Conservation (phyloP, 768 basidiomycete genomes). For the Termitomyces sp. region DNA sequence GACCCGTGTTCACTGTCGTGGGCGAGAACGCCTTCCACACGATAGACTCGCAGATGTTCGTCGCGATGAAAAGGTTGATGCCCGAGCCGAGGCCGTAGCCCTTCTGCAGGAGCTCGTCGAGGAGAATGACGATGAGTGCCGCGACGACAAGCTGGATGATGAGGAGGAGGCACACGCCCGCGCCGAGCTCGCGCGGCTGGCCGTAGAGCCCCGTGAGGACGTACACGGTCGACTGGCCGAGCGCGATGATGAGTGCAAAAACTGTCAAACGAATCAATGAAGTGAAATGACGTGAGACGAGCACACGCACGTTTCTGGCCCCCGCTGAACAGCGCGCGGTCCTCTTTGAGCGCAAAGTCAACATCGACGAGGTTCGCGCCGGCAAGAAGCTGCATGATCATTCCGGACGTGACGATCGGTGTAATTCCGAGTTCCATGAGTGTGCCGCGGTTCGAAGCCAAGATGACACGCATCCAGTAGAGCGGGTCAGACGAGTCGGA, state of each 20-base stretch:
- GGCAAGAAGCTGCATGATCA: constrained; percentile 99
- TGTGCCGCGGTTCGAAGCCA: constrained; percentile 97
- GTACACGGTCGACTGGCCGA: constrained; percentile 96
- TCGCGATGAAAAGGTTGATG: constrained; percentile 98
- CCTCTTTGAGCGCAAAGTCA: constrained; percentile 96
- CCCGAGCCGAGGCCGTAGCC: constrained; percentile 98
- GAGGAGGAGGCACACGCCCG: constrained; percentile 94
- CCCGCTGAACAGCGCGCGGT: constrained; percentile 90
- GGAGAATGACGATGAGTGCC: constrained; percentile 93
- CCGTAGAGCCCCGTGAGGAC: constrained; percentile 97
- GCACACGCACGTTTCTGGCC: constrained; percentile 94
- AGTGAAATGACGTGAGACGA: neutral
- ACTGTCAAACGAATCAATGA: constrained; percentile 43
- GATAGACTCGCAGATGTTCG: constrained; percentile 99
- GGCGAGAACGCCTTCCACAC: constrained; percentile 99
- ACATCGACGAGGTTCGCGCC: constrained; percentile 98
- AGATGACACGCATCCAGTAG: constrained; percentile 99
- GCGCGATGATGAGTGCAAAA: constrained; percentile 93
- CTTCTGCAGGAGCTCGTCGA: constrained; percentile 98
- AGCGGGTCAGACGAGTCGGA: constrained; percentile 98
- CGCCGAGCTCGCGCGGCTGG: constrained; percentile 87
- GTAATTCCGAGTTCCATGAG: constrained; percentile 99
- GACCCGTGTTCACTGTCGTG: constrained; percentile 96
- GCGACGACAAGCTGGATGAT: constrained; percentile 95
- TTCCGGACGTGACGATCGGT: constrained; percentile 96